Conservation (phyloP, 2,329 filamentous ascomycete genomes). For the Aspergillus pseudoglaucus region DNA sequence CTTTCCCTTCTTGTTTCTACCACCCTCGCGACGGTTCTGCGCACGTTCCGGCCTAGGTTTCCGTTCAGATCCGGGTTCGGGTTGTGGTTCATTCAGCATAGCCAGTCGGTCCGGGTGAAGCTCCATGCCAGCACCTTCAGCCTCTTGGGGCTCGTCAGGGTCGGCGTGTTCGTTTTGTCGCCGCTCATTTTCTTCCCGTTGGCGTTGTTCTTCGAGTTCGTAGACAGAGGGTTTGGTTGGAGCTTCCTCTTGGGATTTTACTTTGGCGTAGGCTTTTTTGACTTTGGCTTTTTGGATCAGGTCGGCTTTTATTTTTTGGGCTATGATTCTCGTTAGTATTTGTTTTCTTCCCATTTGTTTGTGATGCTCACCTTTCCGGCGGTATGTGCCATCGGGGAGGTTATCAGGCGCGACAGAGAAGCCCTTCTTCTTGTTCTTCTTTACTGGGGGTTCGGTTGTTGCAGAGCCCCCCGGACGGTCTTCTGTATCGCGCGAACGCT, state of each 20-base stretch:
- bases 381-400: conserved; percentile 81
- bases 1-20: conserved; percentile 35
- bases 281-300: conserved; percentile 89
- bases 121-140: conserved; percentile 39
- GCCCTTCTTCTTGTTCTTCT: conserved; percentile 61
- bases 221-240: conserved; percentile 27
- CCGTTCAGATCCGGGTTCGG: conserved; percentile 14
- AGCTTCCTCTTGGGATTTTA: conserved; percentile 57
- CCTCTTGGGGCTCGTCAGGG: conserved; percentile 13
- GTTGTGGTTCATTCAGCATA: conserved; percentile 46
- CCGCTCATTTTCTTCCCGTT: not conserved
- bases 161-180: conserved; percentile 8
- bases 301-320: conserved; percentile 80
- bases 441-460: conserved; percentile 26
- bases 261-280: conserved; percentile 84
- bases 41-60: conserved; percentile 14
- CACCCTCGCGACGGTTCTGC: conserved; percentile 15
- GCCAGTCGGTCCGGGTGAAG: conserved; percentile 57
- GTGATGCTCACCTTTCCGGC: conserved; percentile 59
- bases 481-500: conserved; percentile 48
- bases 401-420: conserved; percentile 86
- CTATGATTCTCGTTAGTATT: conserved; percentile 37
- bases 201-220: conserved; percentile 19
- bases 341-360: not conserved
- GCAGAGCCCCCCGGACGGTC: conserved; percentile 44